These are phyloP conservation scores for Daldinia vernicosa DNA, from an alignment of 495 filamentous ascomycete genomes.

Conservation along the genomic window DNA sequence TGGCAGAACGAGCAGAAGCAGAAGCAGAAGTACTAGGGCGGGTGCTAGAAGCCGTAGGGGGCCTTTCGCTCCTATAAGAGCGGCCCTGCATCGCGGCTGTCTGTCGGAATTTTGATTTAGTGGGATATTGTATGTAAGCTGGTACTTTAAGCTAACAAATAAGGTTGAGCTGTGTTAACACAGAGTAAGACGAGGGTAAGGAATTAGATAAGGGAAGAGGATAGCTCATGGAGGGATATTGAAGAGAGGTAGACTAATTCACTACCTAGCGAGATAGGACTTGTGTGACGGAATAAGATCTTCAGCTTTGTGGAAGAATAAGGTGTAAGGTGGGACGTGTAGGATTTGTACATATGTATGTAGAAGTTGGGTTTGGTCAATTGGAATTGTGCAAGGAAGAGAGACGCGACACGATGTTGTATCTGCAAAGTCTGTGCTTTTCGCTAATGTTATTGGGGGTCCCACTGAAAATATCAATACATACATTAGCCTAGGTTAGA, in stretches of 20 bases:
- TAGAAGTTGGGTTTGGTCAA: slow-evolving; percentile 12
- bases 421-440: slow-evolving; percentile 10
- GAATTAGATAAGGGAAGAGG: not conserved
- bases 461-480: slow-evolving; percentile 39
- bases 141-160: slow-evolving; percentile 34
- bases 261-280: not conserved
- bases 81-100: slow-evolving; percentile 41
- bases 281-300: not conserved
- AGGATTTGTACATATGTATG: slow-evolving; percentile 13
- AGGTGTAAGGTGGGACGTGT: slow-evolving; percentile 4
- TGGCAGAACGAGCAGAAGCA: slow-evolving; percentile 32
- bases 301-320: not conserved
- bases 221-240: not conserved
- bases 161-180: slow-evolving; percentile 1
- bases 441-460: slow-evolving; percentile 1
- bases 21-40: slow-evolving; percentile 29
- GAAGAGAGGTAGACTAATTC: not conserved
- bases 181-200: slow-evolving; percentile 1
- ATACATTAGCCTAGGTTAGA: slow-evolving; percentile 13
- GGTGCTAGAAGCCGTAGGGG: slow-evolving; percentile 35
- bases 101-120: not conserved
- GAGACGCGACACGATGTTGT: slow-evolving; percentile 28
- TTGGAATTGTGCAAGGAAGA: slow-evolving; percentile 13
- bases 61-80: slow-evolving; percentile 45
- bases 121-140: slow-evolving; percentile 25